Conservation (phyloP, 2,329 filamentous ascomycete genomes). For the Verticillium albo-atrum region DNA sequence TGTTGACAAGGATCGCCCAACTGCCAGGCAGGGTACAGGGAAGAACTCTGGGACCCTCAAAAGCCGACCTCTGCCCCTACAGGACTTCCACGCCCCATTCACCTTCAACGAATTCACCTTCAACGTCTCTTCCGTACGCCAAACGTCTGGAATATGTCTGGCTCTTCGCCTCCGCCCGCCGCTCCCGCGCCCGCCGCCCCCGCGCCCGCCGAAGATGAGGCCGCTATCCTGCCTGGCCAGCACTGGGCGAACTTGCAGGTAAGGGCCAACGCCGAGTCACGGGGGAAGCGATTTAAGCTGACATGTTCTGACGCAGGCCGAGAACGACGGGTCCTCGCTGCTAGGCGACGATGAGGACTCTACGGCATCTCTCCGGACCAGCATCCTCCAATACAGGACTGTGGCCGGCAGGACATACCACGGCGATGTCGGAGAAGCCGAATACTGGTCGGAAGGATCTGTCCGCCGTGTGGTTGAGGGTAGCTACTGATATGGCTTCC, state of each 20-base stretch:
- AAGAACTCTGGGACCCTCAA: too few relatives aligned
- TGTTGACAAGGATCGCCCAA: too few relatives aligned
- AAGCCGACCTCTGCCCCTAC: too few relatives aligned
- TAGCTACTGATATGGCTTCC: background rate
- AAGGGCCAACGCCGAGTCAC: background rate
- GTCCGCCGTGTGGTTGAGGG: too few relatives aligned
- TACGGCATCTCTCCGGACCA: conserved; percentile 27
- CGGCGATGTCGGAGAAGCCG: conserved; percentile 14
- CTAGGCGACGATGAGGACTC: conserved; percentile 11
- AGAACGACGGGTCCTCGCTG: background rate
- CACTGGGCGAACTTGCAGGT: background rate
- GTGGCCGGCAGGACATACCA: conserved; percentile 35
- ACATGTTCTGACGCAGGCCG: background rate
- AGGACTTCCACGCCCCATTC: too few relatives aligned
- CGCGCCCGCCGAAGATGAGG: background rate
- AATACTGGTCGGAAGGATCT: background rate
- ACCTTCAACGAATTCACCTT: too few relatives aligned
- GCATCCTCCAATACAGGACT: conserved; percentile 28
- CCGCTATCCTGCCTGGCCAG: background rate
- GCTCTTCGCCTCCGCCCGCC: background rate
- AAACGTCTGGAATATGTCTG: too few relatives aligned
- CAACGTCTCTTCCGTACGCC: too few relatives aligned
- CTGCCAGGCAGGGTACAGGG: too few relatives aligned
- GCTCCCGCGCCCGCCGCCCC: background rate
- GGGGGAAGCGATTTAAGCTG: background rate